A percentile compares a stretch with the other conserved stretches of the same genome.
Conservation (phyloP, 495 filamentous ascomycete genomes). For the Niebla homalea region DNA sequence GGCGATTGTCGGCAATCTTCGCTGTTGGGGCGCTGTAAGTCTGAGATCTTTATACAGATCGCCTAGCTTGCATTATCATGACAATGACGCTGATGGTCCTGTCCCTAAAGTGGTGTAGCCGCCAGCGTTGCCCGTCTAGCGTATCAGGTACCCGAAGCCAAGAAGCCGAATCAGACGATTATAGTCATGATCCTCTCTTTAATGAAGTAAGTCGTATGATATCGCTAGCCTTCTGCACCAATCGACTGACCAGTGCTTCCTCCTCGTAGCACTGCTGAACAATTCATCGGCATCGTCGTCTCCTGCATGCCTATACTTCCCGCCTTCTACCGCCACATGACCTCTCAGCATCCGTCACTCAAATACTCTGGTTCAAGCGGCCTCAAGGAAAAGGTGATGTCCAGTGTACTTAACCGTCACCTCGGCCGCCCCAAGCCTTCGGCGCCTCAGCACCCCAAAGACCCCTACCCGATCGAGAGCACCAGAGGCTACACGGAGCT, state of each 20-base stretch:
- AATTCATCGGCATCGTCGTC: constrained; percentile 16
- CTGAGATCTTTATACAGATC: background rate
- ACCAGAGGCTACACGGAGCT: too few species aligned
- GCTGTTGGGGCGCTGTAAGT: constrained; percentile 39
- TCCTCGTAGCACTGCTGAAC: constrained; percentile 13
- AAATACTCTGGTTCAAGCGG: background rate
- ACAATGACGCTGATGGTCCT: background rate
- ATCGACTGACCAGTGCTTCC: background rate
- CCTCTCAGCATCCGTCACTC: background rate
- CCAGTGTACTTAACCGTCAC: too few species aligned
- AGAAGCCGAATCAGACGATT: constrained; percentile 11
- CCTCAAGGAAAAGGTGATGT: background rate
- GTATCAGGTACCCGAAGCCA: constrained; percentile 9
- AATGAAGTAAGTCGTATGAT: constrained; percentile 7
- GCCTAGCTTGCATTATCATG: background rate
- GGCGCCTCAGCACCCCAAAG: too few species aligned
- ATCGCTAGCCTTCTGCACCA: background rate
- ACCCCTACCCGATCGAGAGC: too few species aligned
- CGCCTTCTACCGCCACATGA: constrained; percentile 12
- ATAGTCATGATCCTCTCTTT: constrained; percentile 8
- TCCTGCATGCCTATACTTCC: constrained; percentile 18
- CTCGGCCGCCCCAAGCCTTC: too few species aligned
- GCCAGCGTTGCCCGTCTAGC: constrained; percentile 13
- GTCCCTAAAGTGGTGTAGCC: constrained; percentile 2
- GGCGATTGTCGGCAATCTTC: constrained; percentile 35